These are phyloP conservation scores for Sporobolus alterniflorus DNA, from an alignment of 202 grass and related monocot genomes.

Conservation along the genomic window DNA sequence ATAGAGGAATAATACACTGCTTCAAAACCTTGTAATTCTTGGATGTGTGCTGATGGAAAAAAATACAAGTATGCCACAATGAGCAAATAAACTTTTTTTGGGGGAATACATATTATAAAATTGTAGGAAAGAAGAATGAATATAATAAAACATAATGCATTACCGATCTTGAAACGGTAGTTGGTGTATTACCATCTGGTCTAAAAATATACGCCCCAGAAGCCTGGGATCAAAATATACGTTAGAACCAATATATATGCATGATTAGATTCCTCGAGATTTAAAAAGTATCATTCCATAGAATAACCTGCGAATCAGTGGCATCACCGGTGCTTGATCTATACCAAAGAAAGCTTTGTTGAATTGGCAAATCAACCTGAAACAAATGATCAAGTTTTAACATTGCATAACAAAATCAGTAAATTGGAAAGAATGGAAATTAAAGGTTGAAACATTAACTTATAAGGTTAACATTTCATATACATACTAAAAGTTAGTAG, in stretches of 20 bases:
- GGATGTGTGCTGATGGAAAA: too few relatives aligned
- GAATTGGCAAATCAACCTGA: constrained; percentile 86
- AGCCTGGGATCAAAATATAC: constrained; percentile 52
- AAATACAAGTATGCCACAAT: too few relatives aligned
- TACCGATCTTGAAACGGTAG: constrained; percentile 68
- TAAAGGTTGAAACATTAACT: neutral
- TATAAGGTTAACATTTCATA: too few relatives aligned
- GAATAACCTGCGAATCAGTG: constrained; percentile 69
- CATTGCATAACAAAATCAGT: constrained; percentile 7
- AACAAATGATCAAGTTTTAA: neutral
- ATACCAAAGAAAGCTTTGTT: constrained; percentile 90
- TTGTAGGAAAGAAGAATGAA: neutral
- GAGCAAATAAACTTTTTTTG: too few relatives aligned
- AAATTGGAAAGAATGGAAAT: neutral
- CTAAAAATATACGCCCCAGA: constrained; percentile 96
- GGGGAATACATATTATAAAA: too few relatives aligned
- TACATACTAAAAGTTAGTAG: neutral
- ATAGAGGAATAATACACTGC: too few relatives aligned
- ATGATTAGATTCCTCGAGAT: neutral
- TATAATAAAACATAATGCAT: constrained; percentile 18
- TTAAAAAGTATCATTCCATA: constrained; percentile 24
- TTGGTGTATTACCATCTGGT: constrained; percentile 71
- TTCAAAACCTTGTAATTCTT: too few relatives aligned
- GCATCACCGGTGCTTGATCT: constrained; percentile 66
- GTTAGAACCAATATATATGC: constrained; percentile 11